Evolutionary conservation across 768 basidiomycete species (phyloP).

Genomic region (Austroboletus eburneus): DNA sequence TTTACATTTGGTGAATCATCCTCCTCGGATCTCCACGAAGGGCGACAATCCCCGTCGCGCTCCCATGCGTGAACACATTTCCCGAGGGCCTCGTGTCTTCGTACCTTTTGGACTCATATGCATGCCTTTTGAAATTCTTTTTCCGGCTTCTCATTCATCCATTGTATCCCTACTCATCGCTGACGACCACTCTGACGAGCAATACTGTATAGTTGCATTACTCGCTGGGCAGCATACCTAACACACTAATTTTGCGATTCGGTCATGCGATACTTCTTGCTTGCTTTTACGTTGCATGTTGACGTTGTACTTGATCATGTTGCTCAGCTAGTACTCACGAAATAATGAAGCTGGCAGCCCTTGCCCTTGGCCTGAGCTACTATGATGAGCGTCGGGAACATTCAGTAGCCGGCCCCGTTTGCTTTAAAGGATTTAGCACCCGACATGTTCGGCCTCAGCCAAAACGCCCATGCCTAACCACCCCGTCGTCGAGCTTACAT

Average conservation of each 20-base stretch:
- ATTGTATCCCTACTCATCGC: conserved; percentile 31
- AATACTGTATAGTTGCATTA: conserved; percentile 27
- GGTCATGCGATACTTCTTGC: conserved; percentile 1
- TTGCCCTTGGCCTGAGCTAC: neutral
- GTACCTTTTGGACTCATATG: conserved; percentile 17
- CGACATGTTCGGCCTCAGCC: neutral
- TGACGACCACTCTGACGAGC: conserved; percentile 13
- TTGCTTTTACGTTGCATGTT: neutral
- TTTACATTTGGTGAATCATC: conserved; percentile 53
- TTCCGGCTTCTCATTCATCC: conserved; percentile 5
- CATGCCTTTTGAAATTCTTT: neutral
- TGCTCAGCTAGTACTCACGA: conserved; percentile 4
- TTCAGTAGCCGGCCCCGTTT: conserved; percentile 7
- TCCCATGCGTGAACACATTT: conserved; percentile 14
- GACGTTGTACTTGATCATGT: conserved; percentile 7
- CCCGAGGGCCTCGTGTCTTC: neutral
- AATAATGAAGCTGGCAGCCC: conserved; percentile 1
- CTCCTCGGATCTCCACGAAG: conserved; percentile 27
- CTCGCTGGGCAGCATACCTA: conserved; percentile 24
- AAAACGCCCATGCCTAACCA: conserved; percentile 37
- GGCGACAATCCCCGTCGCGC: conserved; percentile 25
- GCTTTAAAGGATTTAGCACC: neutral
- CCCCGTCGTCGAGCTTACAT: conserved; percentile 73
- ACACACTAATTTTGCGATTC: conserved; percentile 22
- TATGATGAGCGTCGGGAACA: conserved; percentile 1